These are phyloP conservation scores for Voacanga thouarsii DNA, from an alignment of 257 asterid genomes.

Conservation along the genomic window DNA sequence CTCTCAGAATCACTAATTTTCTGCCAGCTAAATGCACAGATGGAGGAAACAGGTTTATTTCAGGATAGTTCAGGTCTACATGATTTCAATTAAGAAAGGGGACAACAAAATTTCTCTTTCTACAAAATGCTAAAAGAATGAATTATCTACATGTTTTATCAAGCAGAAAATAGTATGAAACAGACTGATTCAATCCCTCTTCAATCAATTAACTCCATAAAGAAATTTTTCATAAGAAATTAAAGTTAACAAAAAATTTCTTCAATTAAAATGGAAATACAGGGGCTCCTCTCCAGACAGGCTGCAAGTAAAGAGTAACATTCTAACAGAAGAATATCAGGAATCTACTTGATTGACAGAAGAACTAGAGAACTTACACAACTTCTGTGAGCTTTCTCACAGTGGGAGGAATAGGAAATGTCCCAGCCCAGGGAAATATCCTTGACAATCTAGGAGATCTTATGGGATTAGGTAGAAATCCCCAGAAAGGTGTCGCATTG, in stretches of 20 bases:
- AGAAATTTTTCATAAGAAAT: background rate
- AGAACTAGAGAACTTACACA: constrained; percentile 44
- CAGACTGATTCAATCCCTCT: constrained; percentile 5
- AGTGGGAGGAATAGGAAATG: constrained; percentile 76
- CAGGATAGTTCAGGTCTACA: background rate
- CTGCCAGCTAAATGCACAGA: constrained; percentile 62
- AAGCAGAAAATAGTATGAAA: background rate
- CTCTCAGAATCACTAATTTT: constrained; percentile 85
- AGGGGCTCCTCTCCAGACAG: background rate
- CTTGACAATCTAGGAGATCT: constrained; percentile 71
- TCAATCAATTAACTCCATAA: background rate
- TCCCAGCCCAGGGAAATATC: constrained; percentile 87
- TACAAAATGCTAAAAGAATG: background rate
- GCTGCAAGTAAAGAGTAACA: background rate
- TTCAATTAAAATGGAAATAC: background rate
- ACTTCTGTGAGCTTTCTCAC: constrained; percentile 53
- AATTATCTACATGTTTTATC: background rate
- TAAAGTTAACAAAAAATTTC: background rate
- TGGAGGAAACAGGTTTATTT: background rate
- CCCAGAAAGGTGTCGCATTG: constrained; percentile 97
- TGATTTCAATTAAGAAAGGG: background rate
- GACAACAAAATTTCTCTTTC: too few relatives aligned
- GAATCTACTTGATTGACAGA: background rate
- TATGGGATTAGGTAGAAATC: constrained; percentile 80
- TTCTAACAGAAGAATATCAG: background rate